Evolutionary conservation across 140 eudicot species (phyloP), one percentile per base, ranked within the genome.

Genomic region (Oenanthe javanica): DNA sequence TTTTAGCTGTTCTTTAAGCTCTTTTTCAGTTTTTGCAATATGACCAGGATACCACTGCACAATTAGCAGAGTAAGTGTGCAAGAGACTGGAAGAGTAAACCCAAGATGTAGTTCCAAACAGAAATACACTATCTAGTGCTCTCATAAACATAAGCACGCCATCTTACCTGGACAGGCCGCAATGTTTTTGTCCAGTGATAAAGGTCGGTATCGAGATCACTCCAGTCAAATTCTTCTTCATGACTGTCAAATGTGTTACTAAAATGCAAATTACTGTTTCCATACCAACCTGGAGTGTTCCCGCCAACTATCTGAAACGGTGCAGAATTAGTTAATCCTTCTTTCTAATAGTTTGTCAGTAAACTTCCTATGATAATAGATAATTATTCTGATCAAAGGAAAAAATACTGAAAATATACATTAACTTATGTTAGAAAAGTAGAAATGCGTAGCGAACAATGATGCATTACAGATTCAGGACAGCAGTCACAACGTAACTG

Each of bases 31-130:
- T 89, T 94, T 94, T 42, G 89, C 98, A 84, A 94, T 94, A 86
- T 94, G 98, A 38, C 98, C 98, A 63, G 98, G 98, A 87, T 92
- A 94, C 98, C 98, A 94, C 98, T 94, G 78, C 80, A 10, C 25
- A 79, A 81, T 27, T 38, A 27, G 31, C n/a, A 71, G 6, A 50
- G 25, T 57, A 78, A 49, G 78, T 38, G 43, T 61, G 45, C 47
- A 67, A 10, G 46, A 74, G 67, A 72, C 40, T 13, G 38, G 76
- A 23, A 19, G 14, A 70, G 81, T 52, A 82, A 78, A 78, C 21
- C 46, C 47, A 78, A 19, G 18, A 45, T 27, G 76, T 31, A 2
- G 0, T 31, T 36, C 23, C 49, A 48, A 72, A 10, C 57, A 19
- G n/a, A 54, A 77, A 43, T 49, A 71, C 31, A 64, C 13, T 25